Conservation (phyloP, 768 basidiomycete species). For the Hypsizygus marmoreus region DNA sequence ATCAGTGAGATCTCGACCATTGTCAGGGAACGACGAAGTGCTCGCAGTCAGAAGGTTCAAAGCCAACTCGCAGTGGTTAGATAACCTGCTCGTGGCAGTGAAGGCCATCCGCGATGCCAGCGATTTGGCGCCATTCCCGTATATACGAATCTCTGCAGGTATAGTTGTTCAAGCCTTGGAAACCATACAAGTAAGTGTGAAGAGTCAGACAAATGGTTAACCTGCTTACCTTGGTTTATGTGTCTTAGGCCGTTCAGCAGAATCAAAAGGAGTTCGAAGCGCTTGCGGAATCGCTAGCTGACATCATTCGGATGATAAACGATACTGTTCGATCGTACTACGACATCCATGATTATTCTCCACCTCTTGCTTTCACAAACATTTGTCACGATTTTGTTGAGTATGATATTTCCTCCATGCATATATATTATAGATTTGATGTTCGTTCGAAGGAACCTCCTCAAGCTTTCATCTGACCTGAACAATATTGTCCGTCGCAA, state of each 20-base stretch:
- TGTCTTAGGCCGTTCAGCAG: constrained; percentile 2
- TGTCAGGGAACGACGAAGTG: too few species aligned
- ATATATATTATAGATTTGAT: too few species aligned
- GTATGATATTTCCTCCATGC: neutral
- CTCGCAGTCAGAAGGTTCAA: too few species aligned
- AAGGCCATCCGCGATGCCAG: constrained; percentile 5
- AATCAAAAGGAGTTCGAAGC: constrained; percentile 12
- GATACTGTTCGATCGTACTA: constrained; percentile 5
- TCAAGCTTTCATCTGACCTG: neutral
- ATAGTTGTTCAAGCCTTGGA: constrained; percentile 10
- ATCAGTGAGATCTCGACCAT: too few species aligned
- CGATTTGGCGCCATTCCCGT: constrained; percentile 2
- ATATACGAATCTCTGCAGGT: constrained; percentile 6
- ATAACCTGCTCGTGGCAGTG: constrained; percentile 1
- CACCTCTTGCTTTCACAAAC: neutral
- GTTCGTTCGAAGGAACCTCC: constrained; percentile 1
- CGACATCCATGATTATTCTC: neutral
- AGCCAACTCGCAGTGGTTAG: too few species aligned
- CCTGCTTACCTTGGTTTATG: neutral
- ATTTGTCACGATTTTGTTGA: constrained; percentile 10
- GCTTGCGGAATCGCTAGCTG: constrained; percentile 7
- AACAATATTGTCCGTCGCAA: neutral
- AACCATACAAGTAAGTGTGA: constrained; percentile 7
- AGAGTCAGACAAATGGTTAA: too few species aligned
- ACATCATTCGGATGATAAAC: constrained; percentile 2